Evolutionary conservation across 805 yeast species (phyloP), one percentile per base, ranked within the genome.

Genomic region (Saccharomycopsis schoenii): DNA sequence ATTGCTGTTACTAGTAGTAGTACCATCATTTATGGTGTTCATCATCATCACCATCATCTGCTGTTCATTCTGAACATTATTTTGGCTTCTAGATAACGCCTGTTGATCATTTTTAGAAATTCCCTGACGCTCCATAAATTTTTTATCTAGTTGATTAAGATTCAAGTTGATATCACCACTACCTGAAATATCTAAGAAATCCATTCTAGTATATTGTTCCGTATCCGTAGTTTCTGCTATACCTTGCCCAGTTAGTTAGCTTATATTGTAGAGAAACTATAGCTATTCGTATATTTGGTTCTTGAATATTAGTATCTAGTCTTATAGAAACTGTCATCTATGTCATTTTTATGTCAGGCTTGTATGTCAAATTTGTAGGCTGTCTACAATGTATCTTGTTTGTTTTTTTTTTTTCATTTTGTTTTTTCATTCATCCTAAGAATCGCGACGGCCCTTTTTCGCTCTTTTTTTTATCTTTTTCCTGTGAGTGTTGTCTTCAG

Each of bases 141-240:
- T 37, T 37, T 29, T 29, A n/a, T 37, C 52, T 8, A 60, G 36
- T 40, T 56, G 61, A 4, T 58, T 61, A 15, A 61, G 43, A 17
- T 59, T 59, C 25, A 61, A 34, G 36, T 61, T 61, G 25, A 61
- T 29, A 9, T 61, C 61, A 36, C 41, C 61, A 12, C 41, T 50
- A 34, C 43, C 50, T 24, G 39, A 25, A 12, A 61, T 36, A 14
- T 57, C 61, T 37, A 58, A 41, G 36, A 58, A 61, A 25, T 61
- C 63, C 43, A 58, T 55, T 15, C 43, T 56, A 4, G 56, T n/a
- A 51, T 56, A 51, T 14, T 37, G 41, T 37, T 37, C 15, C 41
- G 4, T 37, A n/a, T 37, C 41, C 10, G 15, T 12, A 37, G 2
- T 12, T 37, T 37, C 15, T 37, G 12, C 4, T 37, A 37, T 12